Percentiles rank a stretch among this genome's conserved stretches.
Evolutionary conservation across 1,284 basidiomycete species (phyloP).

Genomic region (Butyriboletus appendiculatus): DNA sequence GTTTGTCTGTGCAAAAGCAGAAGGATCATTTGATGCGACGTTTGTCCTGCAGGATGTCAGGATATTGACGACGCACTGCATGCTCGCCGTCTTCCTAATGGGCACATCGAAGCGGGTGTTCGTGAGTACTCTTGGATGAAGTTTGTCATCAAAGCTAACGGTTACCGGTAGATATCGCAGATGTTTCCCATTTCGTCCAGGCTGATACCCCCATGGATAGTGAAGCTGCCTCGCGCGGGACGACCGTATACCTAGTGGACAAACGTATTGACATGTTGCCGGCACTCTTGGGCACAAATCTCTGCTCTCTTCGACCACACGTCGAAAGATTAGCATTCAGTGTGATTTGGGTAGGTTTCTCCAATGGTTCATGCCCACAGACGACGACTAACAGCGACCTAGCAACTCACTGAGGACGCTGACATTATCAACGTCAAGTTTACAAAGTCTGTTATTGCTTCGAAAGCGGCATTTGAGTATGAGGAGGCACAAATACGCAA

Average conservation of each 20-base stretch:
- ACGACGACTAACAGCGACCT: conserved; percentile 3
- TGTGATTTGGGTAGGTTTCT: conserved; percentile 83
- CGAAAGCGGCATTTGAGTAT: conserved; percentile 97
- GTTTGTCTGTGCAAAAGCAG: background rate
- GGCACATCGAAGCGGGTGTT: conserved; percentile 97
- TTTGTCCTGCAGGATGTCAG: conserved; percentile 72
- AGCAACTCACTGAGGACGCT: conserved; percentile 87
- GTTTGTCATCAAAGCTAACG: background rate
- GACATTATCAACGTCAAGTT: conserved; percentile 92
- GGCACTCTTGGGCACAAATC: conserved; percentile 90
- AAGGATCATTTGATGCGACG: background rate
- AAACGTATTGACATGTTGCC: conserved; percentile 99
- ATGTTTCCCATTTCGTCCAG: conserved; percentile 96
- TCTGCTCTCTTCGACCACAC: conserved; percentile 91
- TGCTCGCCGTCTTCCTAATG: conserved; percentile 85
- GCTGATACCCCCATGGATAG: conserved; percentile 96
- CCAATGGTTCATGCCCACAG: background rate
- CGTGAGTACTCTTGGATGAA: conserved; percentile 60
- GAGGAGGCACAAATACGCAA: conserved; percentile 95
- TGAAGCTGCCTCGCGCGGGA: conserved; percentile 94
- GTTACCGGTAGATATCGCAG: conserved; percentile 81
- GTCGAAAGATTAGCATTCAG: conserved; percentile 97
- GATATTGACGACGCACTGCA: conserved; percentile 99
- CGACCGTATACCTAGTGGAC: conserved; percentile 98
- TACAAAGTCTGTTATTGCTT: conserved; percentile 95